These are phyloP conservation scores for Calonectria crousiana DNA, from an alignment of 2,329 filamentous ascomycete genomes.

Conservation along the genomic window DNA sequence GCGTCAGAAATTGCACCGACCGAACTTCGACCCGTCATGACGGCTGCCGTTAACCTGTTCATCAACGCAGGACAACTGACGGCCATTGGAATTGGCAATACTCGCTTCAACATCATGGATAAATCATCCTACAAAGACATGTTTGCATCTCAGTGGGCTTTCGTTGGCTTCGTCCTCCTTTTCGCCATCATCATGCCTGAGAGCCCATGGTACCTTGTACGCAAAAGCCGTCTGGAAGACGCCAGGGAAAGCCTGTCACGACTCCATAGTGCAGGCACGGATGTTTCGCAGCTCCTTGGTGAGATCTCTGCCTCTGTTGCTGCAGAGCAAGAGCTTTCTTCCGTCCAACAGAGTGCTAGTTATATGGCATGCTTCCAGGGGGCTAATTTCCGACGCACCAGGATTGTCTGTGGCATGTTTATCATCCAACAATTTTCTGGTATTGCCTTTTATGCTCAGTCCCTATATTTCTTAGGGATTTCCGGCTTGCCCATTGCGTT, in stretches of 20 bases:
- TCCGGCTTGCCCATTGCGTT: neutral
- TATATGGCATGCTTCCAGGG: conserved; percentile 4
- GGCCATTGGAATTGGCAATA: conserved; percentile 14
- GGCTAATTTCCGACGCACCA: conserved; percentile 4
- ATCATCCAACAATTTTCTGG: conserved; percentile 7
- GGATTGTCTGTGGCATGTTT: conserved; percentile 15
- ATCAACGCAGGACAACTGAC: conserved; percentile 13
- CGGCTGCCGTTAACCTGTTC: conserved; percentile 9
- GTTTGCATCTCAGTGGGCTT: conserved; percentile 15
- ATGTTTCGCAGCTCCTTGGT: neutral
- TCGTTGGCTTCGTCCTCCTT: conserved; percentile 1
- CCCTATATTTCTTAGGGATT: conserved; percentile 12
- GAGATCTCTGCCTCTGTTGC: neutral
- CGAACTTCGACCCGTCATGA: conserved; percentile 2
- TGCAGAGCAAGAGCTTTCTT: conserved; percentile 2
- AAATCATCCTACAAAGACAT: conserved; percentile 3
- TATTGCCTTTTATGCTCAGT: conserved; percentile 9
- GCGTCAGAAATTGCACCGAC: conserved; percentile 8
- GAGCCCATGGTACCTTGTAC: conserved; percentile 12
- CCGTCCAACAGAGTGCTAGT: neutral
- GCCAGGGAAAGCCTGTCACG: neutral
- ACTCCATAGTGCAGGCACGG: neutral
- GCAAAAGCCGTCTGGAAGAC: neutral
- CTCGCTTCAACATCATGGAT: neutral
- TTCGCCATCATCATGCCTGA: conserved; percentile 8